phyloP scores from a whole-genome alignment of 768 basidiomycete species.

The Inosperma sp. region DNA sequence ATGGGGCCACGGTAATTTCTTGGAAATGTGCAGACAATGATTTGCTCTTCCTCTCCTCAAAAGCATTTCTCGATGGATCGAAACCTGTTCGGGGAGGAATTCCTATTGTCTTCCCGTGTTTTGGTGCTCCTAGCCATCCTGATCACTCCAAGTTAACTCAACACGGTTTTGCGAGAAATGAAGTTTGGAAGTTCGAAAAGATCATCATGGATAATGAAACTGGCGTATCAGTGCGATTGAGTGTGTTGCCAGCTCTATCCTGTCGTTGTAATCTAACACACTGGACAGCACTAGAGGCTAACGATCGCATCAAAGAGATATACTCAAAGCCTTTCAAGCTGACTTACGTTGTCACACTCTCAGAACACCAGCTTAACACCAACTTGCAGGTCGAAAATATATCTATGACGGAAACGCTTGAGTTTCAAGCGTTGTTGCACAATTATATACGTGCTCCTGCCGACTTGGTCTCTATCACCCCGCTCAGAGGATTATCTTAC shows the following conservation, averaged over 20 bases:
- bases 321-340: slow-evolving; percentile 71
- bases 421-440: slow-evolving; percentile 93
- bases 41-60: slow-evolving; percentile 76
- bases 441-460: slow-evolving; percentile 76
- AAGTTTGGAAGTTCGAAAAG: slow-evolving; percentile 64
- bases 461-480: slow-evolving; percentile 51
- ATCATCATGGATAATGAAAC: slow-evolving; percentile 63
- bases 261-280: background rate
- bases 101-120: slow-evolving; percentile 77
- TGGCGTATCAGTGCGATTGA: slow-evolving; percentile 70
- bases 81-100: slow-evolving; percentile 64
- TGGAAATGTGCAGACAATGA: slow-evolving; percentile 71
- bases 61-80: slow-evolving; percentile 73
- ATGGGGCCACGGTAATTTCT: slow-evolving; percentile 83
- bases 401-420: slow-evolving; percentile 47
- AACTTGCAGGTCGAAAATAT: slow-evolving; percentile 79
- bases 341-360: slow-evolving; percentile 75
- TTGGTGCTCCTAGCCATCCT: slow-evolving; percentile 75
- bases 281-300: slow-evolving; percentile 58
- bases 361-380: slow-evolving; percentile 67
- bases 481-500: slow-evolving; percentile 62
- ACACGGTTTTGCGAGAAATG: slow-evolving; percentile 89
- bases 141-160: slow-evolving; percentile 70
- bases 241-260: slow-evolving; percentile 42
- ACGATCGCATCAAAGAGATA: slow-evolving; percentile 46